These are phyloP conservation scores for Volutella citrinella DNA, from an alignment of 2,329 filamentous ascomycete species.

Conservation along the genomic window DNA sequence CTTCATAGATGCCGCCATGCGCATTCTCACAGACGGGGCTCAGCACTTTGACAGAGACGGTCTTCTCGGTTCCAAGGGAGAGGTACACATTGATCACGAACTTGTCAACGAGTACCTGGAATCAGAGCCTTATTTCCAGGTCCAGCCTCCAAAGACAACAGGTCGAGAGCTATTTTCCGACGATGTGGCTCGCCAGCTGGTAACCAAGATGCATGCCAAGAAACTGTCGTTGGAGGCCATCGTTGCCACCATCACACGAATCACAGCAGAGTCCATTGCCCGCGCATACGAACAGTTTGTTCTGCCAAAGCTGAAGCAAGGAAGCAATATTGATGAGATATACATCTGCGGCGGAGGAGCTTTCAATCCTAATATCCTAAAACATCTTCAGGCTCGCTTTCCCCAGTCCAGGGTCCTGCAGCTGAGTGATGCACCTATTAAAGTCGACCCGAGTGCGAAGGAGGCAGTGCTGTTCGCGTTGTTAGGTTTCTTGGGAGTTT, in stretches of 20 bases:
- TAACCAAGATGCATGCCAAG: slow-evolving; percentile 35
- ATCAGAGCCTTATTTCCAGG: too few relatives aligned
- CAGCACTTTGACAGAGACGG: slow-evolving; percentile 48
- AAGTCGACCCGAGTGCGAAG: too few relatives aligned
- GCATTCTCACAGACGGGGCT: slow-evolving; percentile 34
- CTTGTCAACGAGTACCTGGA: too few relatives aligned
- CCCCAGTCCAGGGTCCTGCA: slow-evolving; percentile 45
- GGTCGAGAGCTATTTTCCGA: too few relatives aligned
- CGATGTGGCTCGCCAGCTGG: slow-evolving; percentile 41
- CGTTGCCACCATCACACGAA: slow-evolving; percentile 48
- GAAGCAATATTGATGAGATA: slow-evolving; percentile 40
- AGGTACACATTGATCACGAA: slow-evolving; percentile 23
- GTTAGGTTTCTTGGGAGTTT: too few relatives aligned
- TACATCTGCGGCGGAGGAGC: slow-evolving; percentile 61
- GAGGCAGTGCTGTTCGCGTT: too few relatives aligned
- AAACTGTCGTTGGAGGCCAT: slow-evolving; percentile 41
- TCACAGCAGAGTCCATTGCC: slow-evolving; percentile 34
- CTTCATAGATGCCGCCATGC: slow-evolving; percentile 25
- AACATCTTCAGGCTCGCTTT: slow-evolving; percentile 47
- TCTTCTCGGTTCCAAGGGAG: slow-evolving; percentile 29
- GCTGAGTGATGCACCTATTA: too few relatives aligned
- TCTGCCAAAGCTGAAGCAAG: slow-evolving; percentile 1
- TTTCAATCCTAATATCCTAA: slow-evolving; percentile 55
- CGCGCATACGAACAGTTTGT: slow-evolving; percentile 14
- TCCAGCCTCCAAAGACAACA: too few relatives aligned